Conservation (phyloP, 192 early-diverging fungal genomes). For the Coemansia sp. region DNA sequence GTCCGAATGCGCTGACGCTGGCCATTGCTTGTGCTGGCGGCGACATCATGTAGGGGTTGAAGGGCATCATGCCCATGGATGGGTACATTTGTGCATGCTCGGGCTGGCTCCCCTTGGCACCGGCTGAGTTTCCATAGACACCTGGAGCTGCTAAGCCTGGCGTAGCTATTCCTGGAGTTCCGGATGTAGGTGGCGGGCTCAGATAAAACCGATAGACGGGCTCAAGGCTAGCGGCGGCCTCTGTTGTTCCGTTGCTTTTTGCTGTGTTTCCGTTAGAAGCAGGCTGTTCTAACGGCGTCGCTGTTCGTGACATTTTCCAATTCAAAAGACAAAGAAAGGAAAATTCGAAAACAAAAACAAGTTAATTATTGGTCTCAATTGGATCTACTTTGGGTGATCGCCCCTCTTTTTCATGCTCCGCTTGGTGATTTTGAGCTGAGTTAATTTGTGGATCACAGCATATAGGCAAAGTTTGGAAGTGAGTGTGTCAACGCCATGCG, state of each 20-base stretch:
- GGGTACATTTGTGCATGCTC: conserved; percentile 31
- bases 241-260: conserved; percentile 1
- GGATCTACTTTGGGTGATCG: too few relatives aligned
- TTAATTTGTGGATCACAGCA: too few relatives aligned
- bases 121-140: too few relatives aligned
- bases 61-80: conserved; percentile 29
- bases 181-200: conserved; percentile 40
- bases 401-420: background rate
- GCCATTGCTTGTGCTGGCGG: conserved; percentile 16
- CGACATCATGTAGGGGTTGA: conserved; percentile 35
- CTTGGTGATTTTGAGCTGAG: too few relatives aligned
- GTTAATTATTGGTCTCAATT: too few relatives aligned
- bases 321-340: background rate
- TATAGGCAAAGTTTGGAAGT: too few relatives aligned
- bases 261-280: conserved; percentile 2
- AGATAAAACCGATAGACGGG: conserved; percentile 50
- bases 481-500: too few relatives aligned
- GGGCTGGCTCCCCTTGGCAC: too few relatives aligned
- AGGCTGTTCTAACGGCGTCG: conserved; percentile 32
- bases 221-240: conserved; percentile 20
- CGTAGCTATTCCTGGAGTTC: too few relatives aligned
- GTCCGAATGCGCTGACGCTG: conserved; percentile 37
- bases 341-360: background rate
- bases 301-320: conserved; percentile 29
- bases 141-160: too few relatives aligned